Percentiles rank a stretch among this genome's conserved stretches.
Conservation (phyloP, 495 filamentous ascomycete species). For the Peziza echinospora region DNA sequence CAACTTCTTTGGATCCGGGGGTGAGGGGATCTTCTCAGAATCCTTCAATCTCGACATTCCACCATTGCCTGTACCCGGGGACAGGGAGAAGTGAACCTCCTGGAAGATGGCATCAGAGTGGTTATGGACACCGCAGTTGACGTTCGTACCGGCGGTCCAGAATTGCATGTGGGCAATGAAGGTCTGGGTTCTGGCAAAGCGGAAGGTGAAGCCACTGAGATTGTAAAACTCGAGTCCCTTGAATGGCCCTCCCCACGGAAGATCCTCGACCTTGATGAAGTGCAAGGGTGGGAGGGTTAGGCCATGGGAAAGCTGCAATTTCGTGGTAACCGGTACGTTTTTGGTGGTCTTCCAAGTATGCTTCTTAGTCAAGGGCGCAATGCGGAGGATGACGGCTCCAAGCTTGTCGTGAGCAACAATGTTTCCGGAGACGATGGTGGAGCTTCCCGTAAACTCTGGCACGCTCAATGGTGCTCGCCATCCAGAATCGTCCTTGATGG, state of each 20-base stretch:
- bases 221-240: constrained; percentile 9
- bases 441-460: no score
- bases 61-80: constrained; percentile 6
- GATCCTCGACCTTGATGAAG: not conserved
- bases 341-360: no score
- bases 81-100: constrained; percentile 8
- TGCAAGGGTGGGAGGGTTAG: not conserved
- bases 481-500: no score
- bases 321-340: no score
- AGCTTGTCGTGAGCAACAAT: no score
- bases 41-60: constrained; percentile 7
- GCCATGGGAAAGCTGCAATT: no score
- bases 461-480: no score
- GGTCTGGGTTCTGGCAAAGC: constrained; percentile 7
- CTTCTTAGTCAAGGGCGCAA: no score
- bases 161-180: constrained; percentile 9
- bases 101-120: constrained; percentile 6
- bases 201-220: constrained; percentile 8
- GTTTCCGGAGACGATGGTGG: no score
- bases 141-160: constrained; percentile 9
- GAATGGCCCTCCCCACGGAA: not conserved
- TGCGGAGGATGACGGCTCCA: no score
- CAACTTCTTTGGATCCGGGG: not conserved
- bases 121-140: constrained; percentile 10
- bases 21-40: not conserved